Base-by-base conservation (phyloP, 73 alveolate species). In the Paraurostyla sp. region DNA sequence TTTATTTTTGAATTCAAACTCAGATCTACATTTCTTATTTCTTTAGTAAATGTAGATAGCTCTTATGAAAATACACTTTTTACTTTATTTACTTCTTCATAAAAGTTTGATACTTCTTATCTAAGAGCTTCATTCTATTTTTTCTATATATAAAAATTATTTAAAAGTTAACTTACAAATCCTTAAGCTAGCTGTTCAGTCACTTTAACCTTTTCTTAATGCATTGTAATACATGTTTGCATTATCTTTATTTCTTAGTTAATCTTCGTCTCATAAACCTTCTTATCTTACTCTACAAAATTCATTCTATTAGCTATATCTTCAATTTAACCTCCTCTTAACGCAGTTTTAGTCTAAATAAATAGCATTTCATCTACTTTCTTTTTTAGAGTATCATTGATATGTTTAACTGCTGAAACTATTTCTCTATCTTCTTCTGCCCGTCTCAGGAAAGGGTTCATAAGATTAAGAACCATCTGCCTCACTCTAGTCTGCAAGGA, bases 291-390 rank as follows among this genome's bases (percentile, higher is more conserved):
- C 29, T 73, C 86, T 32, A 73, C 50, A 22, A n/a, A 9, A 36
- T 43, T 49, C 65, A 73, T 73, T 40, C 71, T 16, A 27, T 46
- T 73, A 2, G 65, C 45, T 25, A 73, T n/a, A 6, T 73, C 71
- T 27, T 73, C 86, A 13, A 73, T 36, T 25, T 73, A 43, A 9
- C 71, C 65, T 0, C 86, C 86, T 49, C 71, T 73, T 0, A 50
- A 45, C 6, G 65, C 30, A 68, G 46, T 73, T 48, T 73, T 73
- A 25, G 86, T 56, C 7, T 50, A 73, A 6, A 73, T 48, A 45
- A 73, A 73, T 48, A 48, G 52, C 20, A 73, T 18, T 45, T 73
- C 86, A 73, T 73, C 86, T 0, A 48, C 65, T 46, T 73, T 73
- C 51, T 48, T 48, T 38, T 73, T 73, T 22, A 73, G 29, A 45